Evolutionary conservation across 768 basidiomycete species (phyloP).

Genomic region (Trametes sanguinea): DNA sequence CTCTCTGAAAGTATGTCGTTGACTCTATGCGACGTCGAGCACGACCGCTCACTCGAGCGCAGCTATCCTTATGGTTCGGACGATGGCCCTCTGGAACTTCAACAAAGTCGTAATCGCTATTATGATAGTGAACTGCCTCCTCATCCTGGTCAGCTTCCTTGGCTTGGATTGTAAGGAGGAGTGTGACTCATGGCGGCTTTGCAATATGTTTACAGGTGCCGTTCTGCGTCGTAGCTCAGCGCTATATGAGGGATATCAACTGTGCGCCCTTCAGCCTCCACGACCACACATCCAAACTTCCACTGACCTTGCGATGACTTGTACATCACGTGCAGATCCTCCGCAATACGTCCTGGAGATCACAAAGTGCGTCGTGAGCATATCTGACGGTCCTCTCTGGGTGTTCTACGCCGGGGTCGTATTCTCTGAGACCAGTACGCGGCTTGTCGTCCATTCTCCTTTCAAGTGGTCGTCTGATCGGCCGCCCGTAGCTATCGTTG

Average conservation of each 20-base stretch:
- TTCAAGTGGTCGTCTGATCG: not conserved
- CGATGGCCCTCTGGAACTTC: constrained; percentile 16
- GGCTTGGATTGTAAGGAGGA: not conserved
- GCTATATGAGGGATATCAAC: too few species aligned
- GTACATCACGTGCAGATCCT: not conserved
- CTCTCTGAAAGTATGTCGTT: not conserved
- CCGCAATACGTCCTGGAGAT: not conserved
- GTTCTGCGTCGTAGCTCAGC: too few species aligned
- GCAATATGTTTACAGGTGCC: too few species aligned
- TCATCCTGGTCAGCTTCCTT: not conserved
- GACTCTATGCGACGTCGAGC: not conserved
- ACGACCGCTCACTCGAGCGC: not conserved
- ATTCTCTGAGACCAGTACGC: constrained; percentile 6
- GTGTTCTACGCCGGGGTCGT: constrained; percentile 4
- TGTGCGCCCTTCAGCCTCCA: not conserved
- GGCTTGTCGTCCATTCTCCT: not conserved
- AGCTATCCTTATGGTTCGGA: constrained; percentile 9
- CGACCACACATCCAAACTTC: too few species aligned
- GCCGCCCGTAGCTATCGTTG: not conserved
- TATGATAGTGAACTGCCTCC: not conserved
- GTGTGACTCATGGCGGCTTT: not conserved
- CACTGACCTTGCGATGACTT: not conserved
- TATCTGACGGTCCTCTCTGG: constrained; percentile 2
- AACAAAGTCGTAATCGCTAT: not conserved
- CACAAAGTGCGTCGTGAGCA: not conserved